A percentile compares a stretch with the other conserved stretches of the same genome.
Conservation (phyloP, 148 eudicot genomes). For the Limonium bicolor region DNA sequence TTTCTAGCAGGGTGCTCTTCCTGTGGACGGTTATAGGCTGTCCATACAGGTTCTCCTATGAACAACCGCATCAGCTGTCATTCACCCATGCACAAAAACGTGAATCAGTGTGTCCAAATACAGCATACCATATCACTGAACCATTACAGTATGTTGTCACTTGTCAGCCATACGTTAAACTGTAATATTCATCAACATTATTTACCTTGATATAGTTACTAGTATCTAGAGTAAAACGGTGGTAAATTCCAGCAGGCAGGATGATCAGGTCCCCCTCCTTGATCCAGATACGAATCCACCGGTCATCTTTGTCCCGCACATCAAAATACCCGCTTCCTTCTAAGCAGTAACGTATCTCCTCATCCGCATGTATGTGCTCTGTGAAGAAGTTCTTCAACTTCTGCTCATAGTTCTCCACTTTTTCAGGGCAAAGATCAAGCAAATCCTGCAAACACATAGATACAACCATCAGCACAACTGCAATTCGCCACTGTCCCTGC, state of each 20-base stretch:
- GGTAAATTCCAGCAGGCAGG: slow-evolving; percentile 91
- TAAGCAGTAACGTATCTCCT: slow-evolving; percentile 91
- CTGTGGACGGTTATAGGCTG: slow-evolving; percentile 64
- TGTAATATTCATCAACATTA: not conserved
- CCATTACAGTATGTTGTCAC: not conserved
- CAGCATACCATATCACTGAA: not conserved
- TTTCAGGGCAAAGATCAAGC: slow-evolving; percentile 81
- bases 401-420: slow-evolving; percentile 83
- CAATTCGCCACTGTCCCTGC: no score
- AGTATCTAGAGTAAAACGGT: slow-evolving; percentile 84
- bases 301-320: slow-evolving; percentile 76
- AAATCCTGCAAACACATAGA: slow-evolving; percentile 43
- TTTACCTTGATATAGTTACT: slow-evolving; percentile 73
- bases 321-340: slow-evolving; percentile 91
- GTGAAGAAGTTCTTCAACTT: slow-evolving; percentile 82
- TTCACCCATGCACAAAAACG: not conserved
- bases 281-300: slow-evolving; percentile 75
- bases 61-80: slow-evolving; percentile 83
- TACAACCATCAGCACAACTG: not conserved
- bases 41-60: slow-evolving; percentile 85
- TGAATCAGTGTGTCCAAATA: not conserved
- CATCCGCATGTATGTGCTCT: slow-evolving; percentile 85
- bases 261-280: slow-evolving; percentile 73
- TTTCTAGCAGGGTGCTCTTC: slow-evolving; percentile 74
- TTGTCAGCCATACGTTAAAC: no score